Evolutionary conservation across 306 rosid genomes (phyloP).

Genomic region (Lupinus albus): DNA sequence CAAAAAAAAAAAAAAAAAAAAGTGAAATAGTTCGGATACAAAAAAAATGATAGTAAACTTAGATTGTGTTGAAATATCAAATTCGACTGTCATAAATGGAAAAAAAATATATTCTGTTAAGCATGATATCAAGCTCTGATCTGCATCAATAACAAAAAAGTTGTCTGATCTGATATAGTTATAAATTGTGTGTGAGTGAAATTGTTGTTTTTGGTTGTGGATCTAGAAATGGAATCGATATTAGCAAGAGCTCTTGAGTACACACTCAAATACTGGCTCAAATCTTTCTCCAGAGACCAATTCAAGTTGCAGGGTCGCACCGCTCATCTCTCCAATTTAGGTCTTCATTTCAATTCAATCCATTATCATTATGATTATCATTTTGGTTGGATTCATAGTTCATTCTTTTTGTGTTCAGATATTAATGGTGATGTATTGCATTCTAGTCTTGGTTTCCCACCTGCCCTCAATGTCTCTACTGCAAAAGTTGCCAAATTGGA

Average conservation of each 20-base stretch:
- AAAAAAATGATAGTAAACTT: too few relatives aligned
- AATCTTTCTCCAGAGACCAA: slow-evolving; percentile 89
- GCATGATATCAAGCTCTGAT: too few relatives aligned
- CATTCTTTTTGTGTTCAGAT: slow-evolving; percentile 49
- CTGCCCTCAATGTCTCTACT: slow-evolving; percentile 72
- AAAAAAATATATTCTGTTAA: too few relatives aligned
- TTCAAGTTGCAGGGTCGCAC: slow-evolving; percentile 93
- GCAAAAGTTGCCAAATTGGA: slow-evolving; percentile 90
- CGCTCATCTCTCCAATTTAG: slow-evolving; percentile 81
- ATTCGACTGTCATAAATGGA: too few relatives aligned
- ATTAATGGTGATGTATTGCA: slow-evolving; percentile 90
- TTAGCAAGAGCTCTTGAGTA: slow-evolving; percentile 82
- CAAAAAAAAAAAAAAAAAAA: too few relatives aligned
- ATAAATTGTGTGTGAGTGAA: too few relatives aligned
- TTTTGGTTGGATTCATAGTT: neutral
- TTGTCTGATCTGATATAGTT: too few relatives aligned
- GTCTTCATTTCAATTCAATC: slow-evolving; percentile 41
- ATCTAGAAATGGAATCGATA: slow-evolving; percentile 75
- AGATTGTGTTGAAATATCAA: too few relatives aligned
- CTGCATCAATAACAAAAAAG: too few relatives aligned
- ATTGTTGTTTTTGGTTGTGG: slow-evolving; percentile 17
- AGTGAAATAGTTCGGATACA: too few relatives aligned
- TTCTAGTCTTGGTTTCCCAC: slow-evolving; percentile 88
- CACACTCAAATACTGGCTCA: slow-evolving; percentile 95
- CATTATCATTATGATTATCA: neutral